These are phyloP conservation scores for Daldinia bambusicola DNA, from an alignment of 495 filamentous ascomycete species.

Conservation along the genomic window DNA sequence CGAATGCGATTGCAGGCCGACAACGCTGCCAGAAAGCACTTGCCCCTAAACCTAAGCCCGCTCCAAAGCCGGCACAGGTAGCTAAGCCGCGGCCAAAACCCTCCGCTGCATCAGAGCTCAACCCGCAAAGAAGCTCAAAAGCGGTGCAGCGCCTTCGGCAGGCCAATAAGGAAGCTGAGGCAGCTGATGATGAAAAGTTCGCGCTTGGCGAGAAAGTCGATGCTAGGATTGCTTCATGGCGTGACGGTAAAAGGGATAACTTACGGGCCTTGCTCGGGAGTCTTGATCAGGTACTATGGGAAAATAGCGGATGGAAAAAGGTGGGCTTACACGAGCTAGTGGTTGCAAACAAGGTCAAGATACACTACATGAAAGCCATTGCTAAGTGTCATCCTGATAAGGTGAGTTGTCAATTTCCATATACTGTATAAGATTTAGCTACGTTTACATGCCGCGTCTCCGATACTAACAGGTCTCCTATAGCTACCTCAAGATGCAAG, in stretches of 20 bases:
- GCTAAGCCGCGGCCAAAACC: constrained; percentile 53
- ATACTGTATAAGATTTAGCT: neutral
- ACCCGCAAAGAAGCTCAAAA: constrained; percentile 58
- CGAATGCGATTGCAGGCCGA: constrained; percentile 84
- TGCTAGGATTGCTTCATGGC: constrained; percentile 78
- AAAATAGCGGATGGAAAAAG: constrained; percentile 94
- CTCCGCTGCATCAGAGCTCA: constrained; percentile 60
- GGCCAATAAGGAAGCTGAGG: constrained; percentile 84
- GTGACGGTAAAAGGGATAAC: constrained; percentile 90
- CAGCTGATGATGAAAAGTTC: constrained; percentile 90
- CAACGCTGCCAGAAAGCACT: constrained; percentile 89
- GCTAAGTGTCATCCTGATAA: constrained; percentile 98
- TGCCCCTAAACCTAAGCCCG: constrained; percentile 64
- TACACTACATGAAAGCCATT: constrained; percentile 99
- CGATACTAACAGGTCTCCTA: constrained; percentile 33
- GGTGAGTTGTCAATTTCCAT: constrained; percentile 65
- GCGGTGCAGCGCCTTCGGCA: constrained; percentile 82
- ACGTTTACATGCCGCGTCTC: constrained; percentile 14
- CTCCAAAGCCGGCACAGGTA: constrained; percentile 44
- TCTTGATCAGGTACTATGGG: constrained; percentile 90
- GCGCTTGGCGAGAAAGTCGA: constrained; percentile 87
- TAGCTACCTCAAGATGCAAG: constrained; percentile 87
- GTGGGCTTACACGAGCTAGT: constrained; percentile 92
- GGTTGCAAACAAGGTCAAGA: constrained; percentile 90
- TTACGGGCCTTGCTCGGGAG: constrained; percentile 88